Percentiles rank a stretch among this genome's conserved stretches.
These are phyloP conservation scores for Monilinia laxa DNA, from an alignment of 2,329 filamentous ascomycete genomes.

Conservation along the genomic window DNA sequence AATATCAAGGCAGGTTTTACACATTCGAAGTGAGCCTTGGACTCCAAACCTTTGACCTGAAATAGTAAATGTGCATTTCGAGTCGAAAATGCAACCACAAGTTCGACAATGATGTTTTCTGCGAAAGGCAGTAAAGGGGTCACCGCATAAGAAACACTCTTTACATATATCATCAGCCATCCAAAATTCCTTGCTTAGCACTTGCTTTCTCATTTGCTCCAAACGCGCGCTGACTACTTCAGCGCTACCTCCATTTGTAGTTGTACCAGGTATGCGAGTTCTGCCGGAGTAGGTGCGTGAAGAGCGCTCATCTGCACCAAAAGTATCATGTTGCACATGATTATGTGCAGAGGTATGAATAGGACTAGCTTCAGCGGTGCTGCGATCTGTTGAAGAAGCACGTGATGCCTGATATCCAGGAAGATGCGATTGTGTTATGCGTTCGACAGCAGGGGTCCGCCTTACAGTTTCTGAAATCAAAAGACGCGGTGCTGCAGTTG, in stretches of 20 bases:
- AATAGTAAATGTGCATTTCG: constrained; percentile 91
- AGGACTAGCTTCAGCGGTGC: constrained; percentile 56
- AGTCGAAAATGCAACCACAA: constrained; percentile 98
- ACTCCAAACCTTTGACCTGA: constrained; percentile 86
- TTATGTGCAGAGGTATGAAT: constrained; percentile 60
- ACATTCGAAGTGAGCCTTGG: constrained; percentile 79
- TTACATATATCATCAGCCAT: constrained; percentile 99
- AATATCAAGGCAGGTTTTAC: constrained; percentile 87
- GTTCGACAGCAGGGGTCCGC: constrained; percentile 40
- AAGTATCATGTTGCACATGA: constrained; percentile 57
- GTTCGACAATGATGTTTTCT: constrained; percentile 95
- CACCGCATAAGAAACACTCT: constrained; percentile 90
- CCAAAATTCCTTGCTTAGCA: constrained; percentile 95
- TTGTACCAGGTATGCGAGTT: constrained; percentile 57
- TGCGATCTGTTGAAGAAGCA: constrained; percentile 59
- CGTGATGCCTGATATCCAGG: constrained; percentile 51
- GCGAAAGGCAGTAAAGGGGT: constrained; percentile 87
- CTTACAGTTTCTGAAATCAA: constrained; percentile 39
- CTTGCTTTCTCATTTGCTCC: constrained; percentile 76
- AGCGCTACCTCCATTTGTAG: constrained; percentile 55
- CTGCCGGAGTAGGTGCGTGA: constrained; percentile 46
- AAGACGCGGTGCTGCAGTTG: constrained; percentile 30
- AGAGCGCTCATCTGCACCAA: constrained; percentile 46
- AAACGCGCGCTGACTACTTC: constrained; percentile 61
- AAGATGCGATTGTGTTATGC: constrained; percentile 47